Evolutionary conservation across 2,329 filamentous ascomycete genomes (phyloP), one percentile per base, ranked within the genome.

Genomic region (Stemphylium beticola): DNA sequence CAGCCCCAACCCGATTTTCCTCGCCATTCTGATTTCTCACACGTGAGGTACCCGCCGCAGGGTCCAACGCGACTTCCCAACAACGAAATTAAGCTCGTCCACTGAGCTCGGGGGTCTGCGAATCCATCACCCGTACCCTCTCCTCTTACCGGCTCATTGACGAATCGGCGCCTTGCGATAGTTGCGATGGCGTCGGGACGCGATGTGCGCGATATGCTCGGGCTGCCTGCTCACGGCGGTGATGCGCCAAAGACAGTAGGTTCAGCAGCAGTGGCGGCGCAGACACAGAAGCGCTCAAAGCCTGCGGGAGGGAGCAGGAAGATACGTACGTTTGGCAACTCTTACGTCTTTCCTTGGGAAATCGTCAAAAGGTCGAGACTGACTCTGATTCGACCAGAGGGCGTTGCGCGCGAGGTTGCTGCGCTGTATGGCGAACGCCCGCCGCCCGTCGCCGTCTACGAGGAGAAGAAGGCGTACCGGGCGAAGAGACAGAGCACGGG

Each of bases 131-230:
- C 64, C 48, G 57, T 62, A 55, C 51, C 55, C 39, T 49, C 56
- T 62, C 39, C 49, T 54, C 55, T 36, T 50, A 47, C 48, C 61
- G 53, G 52, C 55, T 53, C 58, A 49, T 61, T 55, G 54, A 59
- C 60, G 49, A 61, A 61, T 59, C 60, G 61, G 55, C 62, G 43
- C 50, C 46, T 46, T 55, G 44, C 55, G 41, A 56, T 47, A 53
- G 43, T 57, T 62, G 62, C 66, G 61, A 76, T 76, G 73, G 70
- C 73, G 56, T 71, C 72, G 45, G 68, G 72, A 58, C 70, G 74
- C 62, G 92, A 96, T 82, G 86, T 96, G 66, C 91, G 90, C 79
- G 92, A 96, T 75, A 91, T 96, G 72, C 86, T 96, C 71, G 91
- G 93, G 75, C 82, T 96, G 73, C 88, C 86, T 65, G 87, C 61